Percentiles rank a stretch among this genome's conserved stretches.
These are phyloP conservation scores for Paspalum notatum DNA, from an alignment of 176 grass and related monocot genomes.

Conservation along the genomic window DNA sequence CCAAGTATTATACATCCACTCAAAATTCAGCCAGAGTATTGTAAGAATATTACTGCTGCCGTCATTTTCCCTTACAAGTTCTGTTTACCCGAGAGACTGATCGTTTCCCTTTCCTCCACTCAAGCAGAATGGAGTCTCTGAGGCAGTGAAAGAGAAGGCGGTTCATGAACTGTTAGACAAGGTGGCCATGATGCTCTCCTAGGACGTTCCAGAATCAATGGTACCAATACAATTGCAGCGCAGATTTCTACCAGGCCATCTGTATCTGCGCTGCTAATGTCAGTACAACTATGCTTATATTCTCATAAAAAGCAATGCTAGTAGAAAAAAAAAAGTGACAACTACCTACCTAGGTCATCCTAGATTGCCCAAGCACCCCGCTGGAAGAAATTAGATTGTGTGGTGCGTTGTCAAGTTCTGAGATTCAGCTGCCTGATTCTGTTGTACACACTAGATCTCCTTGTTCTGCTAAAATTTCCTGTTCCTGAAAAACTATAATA, in stretches of 20 bases:
- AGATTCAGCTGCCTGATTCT: not conserved
- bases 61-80: not conserved
- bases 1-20: not conserved
- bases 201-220: conserved; percentile 4
- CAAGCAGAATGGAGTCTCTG: conserved; percentile 50
- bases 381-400: conserved; percentile 9
- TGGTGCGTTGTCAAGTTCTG: not conserved
- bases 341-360: not conserved
- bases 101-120: conserved; percentile 27
- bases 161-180: conserved; percentile 49
- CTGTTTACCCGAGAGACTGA: not conserved
- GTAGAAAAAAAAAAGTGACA: too few relatives aligned
- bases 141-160: conserved; percentile 49
- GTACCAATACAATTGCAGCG: not conserved
- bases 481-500: not conserved
- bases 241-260: not conserved
- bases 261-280: not conserved
- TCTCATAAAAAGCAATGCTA: too few relatives aligned
- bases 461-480: not conserved
- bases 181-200: conserved; percentile 37
- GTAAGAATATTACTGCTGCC: not conserved
- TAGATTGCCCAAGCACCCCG: not conserved
- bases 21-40: conserved; percentile 6
- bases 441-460: not conserved
- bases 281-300: not conserved